These are phyloP conservation scores for Isatis tinctoria DNA, from an alignment of 345 rosid species.

Conservation along the genomic window DNA sequence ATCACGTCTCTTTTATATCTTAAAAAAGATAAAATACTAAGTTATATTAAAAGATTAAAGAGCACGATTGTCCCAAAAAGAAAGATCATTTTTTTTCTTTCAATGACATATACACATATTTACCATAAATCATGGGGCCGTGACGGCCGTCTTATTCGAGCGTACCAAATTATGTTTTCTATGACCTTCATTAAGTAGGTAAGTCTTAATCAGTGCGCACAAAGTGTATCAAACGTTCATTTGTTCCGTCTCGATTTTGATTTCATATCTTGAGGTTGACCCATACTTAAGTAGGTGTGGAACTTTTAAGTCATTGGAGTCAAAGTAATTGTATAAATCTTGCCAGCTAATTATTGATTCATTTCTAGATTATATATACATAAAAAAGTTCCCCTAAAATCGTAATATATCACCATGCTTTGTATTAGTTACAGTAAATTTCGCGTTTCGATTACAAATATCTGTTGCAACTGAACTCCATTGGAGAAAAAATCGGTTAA, in stretches of 20 bases:
- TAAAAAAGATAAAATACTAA: no score
- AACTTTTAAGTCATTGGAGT: conserved; percentile 9
- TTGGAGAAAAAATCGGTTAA: not conserved
- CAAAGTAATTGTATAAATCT: not conserved
- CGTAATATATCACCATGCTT: not conserved
- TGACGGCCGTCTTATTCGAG: not conserved
- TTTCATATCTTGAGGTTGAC: conserved; percentile 13
- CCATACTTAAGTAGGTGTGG: conserved; percentile 1
- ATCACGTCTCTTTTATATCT: no score
- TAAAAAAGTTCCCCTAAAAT: not conserved
- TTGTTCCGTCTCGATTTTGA: conserved; percentile 6
- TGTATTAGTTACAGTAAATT: not conserved
- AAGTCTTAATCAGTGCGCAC: not conserved
- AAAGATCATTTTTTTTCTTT: no score
- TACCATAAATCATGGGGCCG: not conserved
- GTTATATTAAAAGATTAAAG: no score
- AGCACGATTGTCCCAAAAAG: no score
- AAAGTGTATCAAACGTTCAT: not conserved
- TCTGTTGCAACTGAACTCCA: not conserved
- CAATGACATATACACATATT: no score
- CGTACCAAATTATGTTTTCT: not conserved
- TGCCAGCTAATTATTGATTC: not conserved
- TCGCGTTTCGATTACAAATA: not conserved
- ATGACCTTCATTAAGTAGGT: not conserved
- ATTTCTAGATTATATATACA: no score